Evolutionary conservation across 441 rosid species (phyloP).

Genomic region (Aleurites moluccanus): DNA sequence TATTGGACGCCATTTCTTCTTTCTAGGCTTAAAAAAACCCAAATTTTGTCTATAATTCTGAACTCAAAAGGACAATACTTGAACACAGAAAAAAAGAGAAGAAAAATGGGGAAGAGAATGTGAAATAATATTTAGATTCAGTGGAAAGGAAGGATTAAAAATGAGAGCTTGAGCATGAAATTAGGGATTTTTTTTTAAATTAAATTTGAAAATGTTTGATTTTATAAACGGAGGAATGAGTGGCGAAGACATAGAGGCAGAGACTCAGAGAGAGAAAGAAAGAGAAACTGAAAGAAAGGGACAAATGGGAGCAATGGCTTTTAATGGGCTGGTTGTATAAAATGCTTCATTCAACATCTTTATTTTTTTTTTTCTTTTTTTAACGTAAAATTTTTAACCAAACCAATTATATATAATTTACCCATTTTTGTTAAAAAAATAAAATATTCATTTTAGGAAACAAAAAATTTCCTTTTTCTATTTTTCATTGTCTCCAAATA

Average conservation of each 20-base stretch:
- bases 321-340: conserved; percentile 6
- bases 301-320: not conserved
- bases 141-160: not conserved
- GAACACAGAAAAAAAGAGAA: not conserved
- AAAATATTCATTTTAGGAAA: not conserved
- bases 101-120: not conserved
- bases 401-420: not conserved
- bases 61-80: conserved; percentile 2
- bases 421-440: not conserved
- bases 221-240: conserved; percentile 24
- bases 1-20: conserved; percentile 67
- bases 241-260: not conserved
- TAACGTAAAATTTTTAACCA: not conserved
- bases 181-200: conserved; percentile 18
- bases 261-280: no score
- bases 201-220: not conserved
- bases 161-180: conserved; percentile 15
- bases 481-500: no score
- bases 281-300: conserved; percentile 22
- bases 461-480: no score
- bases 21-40: not conserved
- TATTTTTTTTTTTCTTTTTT: not conserved
- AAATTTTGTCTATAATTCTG: not conserved
- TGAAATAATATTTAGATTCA: not conserved
- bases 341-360: not conserved